Base-by-base conservation (phyloP, 805 yeast genomes). In the Candida nemodendra region DNA sequence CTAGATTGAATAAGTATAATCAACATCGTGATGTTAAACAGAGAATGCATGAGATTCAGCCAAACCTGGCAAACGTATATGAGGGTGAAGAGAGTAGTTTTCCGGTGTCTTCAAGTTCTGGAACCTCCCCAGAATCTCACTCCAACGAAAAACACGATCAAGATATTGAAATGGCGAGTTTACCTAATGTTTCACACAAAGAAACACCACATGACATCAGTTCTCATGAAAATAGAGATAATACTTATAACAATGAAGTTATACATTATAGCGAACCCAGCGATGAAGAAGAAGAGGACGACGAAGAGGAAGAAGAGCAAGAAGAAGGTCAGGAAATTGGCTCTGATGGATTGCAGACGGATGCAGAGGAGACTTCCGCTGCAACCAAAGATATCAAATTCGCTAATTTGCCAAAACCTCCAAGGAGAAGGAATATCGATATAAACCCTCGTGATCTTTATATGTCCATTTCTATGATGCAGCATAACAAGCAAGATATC, bases 381-480 rank as follows among this genome's bases (percentile, higher is more conserved):
- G 28, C 26, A 12, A 34, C 21, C 18, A 36, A 45, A 27, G 73
- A 72, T 23, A 80, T 83, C 49, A 66, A 69, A 36, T 83, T 83
- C 56, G 89, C 77, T 3, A 64, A 62, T 32, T 63, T 82, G 18
- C 86, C 87, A 0, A 77, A 65, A 27, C 79, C 85, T 0, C 65
- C 65, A 8, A 68, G 68, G 42, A 55, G 55, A 32, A 43, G 53
- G 18, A 41, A 30, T 44, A 66, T 62, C n/a, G 76, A 79, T 16
- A 66, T 85, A 9, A 81, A 83, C 23, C 95, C 96, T 2, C 76
- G 83, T 33, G 96, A 90, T 54, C 81, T 89, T 79, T 82, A 71
- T 57, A 71, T 82, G 66, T 88, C 96, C 3, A 83, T 89, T 49
- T 80, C 88, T 28, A 79, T 89, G 81, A 66, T 90, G 65, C 83